Conservation (phyloP, 2,329 filamentous ascomycete genomes). For the Hypoxylon sp. region DNA sequence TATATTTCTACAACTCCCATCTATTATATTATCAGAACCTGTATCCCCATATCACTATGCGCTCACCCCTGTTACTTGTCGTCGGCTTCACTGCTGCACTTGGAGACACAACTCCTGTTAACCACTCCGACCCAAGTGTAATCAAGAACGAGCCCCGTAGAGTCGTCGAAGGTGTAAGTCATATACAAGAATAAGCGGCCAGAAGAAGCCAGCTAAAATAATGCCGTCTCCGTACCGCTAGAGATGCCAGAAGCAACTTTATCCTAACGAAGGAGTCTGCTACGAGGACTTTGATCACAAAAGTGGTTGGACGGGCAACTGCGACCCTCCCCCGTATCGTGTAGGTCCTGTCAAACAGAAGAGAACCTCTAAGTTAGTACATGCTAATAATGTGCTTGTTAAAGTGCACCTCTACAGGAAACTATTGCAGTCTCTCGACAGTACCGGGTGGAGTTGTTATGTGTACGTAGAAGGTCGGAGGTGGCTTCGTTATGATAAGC, state of each 20-base stretch:
- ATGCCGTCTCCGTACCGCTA: background rate
- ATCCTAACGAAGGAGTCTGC: background rate
- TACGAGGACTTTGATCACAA: background rate
- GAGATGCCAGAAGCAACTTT: background rate
- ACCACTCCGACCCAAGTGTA: background rate
- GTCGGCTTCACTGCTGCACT: background rate
- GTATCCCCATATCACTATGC: background rate
- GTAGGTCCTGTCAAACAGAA: background rate
- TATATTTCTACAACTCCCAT: background rate
- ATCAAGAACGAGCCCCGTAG: background rate
- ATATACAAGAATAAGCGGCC: background rate
- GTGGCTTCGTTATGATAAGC: no score
- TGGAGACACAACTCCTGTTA: background rate
- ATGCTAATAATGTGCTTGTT: background rate
- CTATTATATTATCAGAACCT: background rate
- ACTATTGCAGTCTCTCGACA: background rate
- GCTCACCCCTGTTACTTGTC: background rate
- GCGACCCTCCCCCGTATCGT: background rate
- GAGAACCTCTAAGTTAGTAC: background rate
- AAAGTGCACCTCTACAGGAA: background rate
- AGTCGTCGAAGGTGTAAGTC: background rate
- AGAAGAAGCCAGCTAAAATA: background rate
- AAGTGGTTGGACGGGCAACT: background rate
- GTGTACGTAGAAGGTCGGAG: background rate
- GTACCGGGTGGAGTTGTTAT: background rate